These are phyloP conservation scores for Vachellia collinsii DNA, from an alignment of 306 rosid genomes.

Conservation along the genomic window DNA sequence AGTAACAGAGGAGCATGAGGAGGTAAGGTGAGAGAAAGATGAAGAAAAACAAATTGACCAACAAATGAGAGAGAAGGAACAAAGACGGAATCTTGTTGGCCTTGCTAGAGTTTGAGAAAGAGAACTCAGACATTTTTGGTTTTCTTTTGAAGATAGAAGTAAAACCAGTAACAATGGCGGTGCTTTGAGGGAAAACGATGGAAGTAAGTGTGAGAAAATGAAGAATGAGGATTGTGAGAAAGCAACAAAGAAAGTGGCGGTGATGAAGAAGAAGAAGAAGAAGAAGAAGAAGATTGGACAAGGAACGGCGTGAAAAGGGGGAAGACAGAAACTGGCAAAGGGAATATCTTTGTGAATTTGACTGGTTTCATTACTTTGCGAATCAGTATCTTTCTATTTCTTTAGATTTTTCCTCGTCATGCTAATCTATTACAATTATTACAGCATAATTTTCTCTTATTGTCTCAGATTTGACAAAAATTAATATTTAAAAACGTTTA, in stretches of 20 bases:
- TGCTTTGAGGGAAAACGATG: not conserved
- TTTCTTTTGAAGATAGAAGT: not conserved
- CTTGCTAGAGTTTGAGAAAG: not conserved
- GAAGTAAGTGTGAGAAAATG: not conserved
- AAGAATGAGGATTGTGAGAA: not conserved
- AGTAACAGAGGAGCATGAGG: conserved; percentile 30
- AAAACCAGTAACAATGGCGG: not conserved
- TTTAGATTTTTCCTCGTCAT: not conserved
- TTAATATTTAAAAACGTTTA: too few relatives aligned
- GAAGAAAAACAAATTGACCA: conserved; percentile 20
- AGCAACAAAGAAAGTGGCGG: too few relatives aligned
- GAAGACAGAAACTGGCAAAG: not conserved
- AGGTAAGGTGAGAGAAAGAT: conserved; percentile 59
- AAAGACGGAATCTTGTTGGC: not conserved
- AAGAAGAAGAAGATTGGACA: not conserved
- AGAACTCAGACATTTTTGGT: conserved; percentile 44
- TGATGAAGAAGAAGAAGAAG: not conserved
- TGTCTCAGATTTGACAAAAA: too few relatives aligned
- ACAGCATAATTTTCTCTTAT: too few relatives aligned
- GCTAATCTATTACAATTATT: too few relatives aligned
- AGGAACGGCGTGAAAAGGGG: not conserved
- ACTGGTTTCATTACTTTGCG: not conserved
- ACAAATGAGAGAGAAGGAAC: not conserved
- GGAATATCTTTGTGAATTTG: not conserved
- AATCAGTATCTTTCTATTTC: not conserved